A percentile compares a stretch with the other conserved stretches of the same genome.
Conservation (phyloP, 2,329 filamentous ascomycete genomes). For the Albifimbria verrucaria region DNA sequence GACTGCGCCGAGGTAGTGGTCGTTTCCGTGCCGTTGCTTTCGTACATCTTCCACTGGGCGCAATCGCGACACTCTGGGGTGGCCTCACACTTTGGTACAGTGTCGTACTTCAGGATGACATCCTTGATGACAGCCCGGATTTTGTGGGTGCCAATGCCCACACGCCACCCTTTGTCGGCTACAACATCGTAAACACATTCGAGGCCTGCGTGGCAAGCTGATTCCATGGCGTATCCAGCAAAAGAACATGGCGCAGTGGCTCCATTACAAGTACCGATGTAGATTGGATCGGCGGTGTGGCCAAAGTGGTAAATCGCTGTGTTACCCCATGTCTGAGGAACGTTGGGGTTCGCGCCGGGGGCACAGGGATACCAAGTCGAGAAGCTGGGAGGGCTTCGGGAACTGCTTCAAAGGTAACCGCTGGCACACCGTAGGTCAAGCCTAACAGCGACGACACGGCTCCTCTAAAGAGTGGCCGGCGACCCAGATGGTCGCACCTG, state of each 20-base stretch:
- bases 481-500: slow-evolving; percentile 80
- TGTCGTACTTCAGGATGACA: slow-evolving; percentile 79
- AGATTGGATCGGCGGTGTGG: slow-evolving; percentile 93
- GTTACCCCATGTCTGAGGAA: slow-evolving; percentile 66
- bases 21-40: slow-evolving; percentile 81
- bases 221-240: slow-evolving; percentile 90
- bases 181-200: slow-evolving; percentile 94
- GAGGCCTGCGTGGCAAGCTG: slow-evolving; percentile 83
- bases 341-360: slow-evolving; percentile 72
- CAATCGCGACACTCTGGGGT: slow-evolving; percentile 87
- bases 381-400: slow-evolving; percentile 85
- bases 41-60: slow-evolving; percentile 89
- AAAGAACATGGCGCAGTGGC: slow-evolving; percentile 86
- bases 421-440: slow-evolving; percentile 84
- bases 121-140: slow-evolving; percentile 86
- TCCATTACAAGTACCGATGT: slow-evolving; percentile 88
- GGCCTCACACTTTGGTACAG: slow-evolving; percentile 70
- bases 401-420: slow-evolving; percentile 90
- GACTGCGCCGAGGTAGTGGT: slow-evolving; percentile 62
- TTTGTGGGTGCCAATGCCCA: slow-evolving; percentile 86
- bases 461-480: slow-evolving; percentile 87
- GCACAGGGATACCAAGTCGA: slow-evolving; percentile 79
- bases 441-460: slow-evolving; percentile 85
- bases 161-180: slow-evolving; percentile 84
- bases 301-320: slow-evolving; percentile 89